Percentiles rank a stretch among this genome's conserved stretches.
Evolutionary conservation across 2,329 filamentous ascomycete genomes (phyloP).

Genomic region (Talaromyces funiculosus): DNA sequence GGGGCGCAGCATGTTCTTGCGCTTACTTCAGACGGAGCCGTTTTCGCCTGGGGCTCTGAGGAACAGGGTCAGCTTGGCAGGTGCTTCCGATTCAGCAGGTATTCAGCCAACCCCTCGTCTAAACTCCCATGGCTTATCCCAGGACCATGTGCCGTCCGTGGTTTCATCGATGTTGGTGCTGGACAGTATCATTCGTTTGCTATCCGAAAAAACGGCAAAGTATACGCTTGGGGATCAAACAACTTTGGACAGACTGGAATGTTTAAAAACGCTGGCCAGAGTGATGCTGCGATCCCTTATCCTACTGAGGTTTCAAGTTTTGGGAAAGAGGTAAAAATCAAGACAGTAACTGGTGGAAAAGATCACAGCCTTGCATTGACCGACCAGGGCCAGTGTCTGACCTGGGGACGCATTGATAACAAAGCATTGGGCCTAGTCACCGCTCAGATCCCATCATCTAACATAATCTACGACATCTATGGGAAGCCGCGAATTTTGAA

Average conservation of each 20-base stretch:
- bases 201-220: constrained; percentile 34
- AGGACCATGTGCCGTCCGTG: too few species aligned
- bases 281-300: constrained; percentile 55
- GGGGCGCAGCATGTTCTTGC: constrained; percentile 69
- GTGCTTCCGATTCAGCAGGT: constrained; percentile 52
- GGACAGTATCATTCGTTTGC: constrained; percentile 44
- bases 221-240: constrained; percentile 72
- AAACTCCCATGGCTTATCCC: too few species aligned
- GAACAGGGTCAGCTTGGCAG: constrained; percentile 66
- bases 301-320: constrained; percentile 58
- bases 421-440: constrained; percentile 36
- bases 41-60: constrained; percentile 67
- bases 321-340: constrained; percentile 35
- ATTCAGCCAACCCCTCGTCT: too few species aligned
- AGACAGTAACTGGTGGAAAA: constrained; percentile 56
- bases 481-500: constrained; percentile 13
- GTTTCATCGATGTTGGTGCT: constrained; percentile 23
- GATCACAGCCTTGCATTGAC: constrained; percentile 65
- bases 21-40: constrained; percentile 58
- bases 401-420: constrained; percentile 56
- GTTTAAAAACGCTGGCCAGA: constrained; percentile 53
- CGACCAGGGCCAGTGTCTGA: constrained; percentile 51
- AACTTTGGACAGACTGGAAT: constrained; percentile 71
- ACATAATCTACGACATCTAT: constrained; percentile 11
- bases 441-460: not conserved